phyloP scores from a whole-genome alignment of 2,329 filamentous ascomycete species.

The Phyllosticta paracitricarpa region DNA sequence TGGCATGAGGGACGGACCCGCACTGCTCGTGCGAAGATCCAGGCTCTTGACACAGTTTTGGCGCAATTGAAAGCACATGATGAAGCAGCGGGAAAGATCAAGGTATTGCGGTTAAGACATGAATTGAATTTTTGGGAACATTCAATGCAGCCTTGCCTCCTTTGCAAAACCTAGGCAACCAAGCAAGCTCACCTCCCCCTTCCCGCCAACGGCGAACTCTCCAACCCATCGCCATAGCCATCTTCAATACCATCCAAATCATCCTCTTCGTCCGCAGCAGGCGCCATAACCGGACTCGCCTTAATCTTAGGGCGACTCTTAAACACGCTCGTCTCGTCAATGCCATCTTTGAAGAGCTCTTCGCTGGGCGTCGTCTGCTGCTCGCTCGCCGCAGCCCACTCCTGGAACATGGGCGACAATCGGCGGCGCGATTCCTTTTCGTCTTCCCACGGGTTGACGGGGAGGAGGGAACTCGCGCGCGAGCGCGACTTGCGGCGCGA shows the following conservation, averaged over 20 bases:
- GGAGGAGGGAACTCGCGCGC: conserved; percentile 25
- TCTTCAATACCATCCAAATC: conserved; percentile 7
- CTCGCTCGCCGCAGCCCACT: conserved; percentile 10
- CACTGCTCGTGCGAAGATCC: too few species aligned
- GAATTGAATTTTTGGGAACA: too few species aligned
- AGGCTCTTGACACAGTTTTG: too few species aligned
- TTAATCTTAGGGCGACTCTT: conserved; percentile 73
- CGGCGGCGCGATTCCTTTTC: conserved; percentile 35
- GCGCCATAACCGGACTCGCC: conserved; percentile 52
- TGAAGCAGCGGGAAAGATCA: too few species aligned
- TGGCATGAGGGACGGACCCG: too few species aligned
- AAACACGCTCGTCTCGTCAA: conserved; percentile 60
- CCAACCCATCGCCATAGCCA: conserved; percentile 16
- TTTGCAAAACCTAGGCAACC: too few species aligned
- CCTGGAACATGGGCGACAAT: conserved; percentile 15
- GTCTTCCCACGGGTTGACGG: conserved; percentile 43
- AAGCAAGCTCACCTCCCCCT: background rate
- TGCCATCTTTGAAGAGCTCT: conserved; percentile 13
- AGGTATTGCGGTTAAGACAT: too few species aligned
- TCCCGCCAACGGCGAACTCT: conserved; percentile 23
- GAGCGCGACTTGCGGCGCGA: conserved; percentile 21
- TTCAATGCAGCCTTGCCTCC: too few species aligned
- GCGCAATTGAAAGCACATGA: too few species aligned
- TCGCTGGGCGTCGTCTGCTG: conserved; percentile 3
- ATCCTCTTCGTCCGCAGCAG: conserved; percentile 8